Evolutionary conservation across 768 basidiomycete genomes (phyloP).

Genomic region (Xerocomellus intermedius): DNA sequence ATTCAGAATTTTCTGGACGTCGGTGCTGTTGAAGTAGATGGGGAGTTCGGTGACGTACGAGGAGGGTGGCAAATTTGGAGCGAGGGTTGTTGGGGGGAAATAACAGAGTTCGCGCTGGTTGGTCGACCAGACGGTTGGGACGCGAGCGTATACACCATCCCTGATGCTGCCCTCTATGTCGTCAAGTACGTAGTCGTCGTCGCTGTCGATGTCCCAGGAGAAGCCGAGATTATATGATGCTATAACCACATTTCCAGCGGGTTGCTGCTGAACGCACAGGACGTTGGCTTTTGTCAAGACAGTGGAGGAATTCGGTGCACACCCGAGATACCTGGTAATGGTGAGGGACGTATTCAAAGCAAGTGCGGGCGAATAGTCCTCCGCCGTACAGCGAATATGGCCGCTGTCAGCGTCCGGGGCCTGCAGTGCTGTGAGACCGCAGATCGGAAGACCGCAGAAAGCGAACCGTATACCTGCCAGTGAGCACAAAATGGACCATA

Average conservation of each 20-base stretch:
- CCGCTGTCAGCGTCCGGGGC: no score
- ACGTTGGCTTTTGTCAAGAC: background rate
- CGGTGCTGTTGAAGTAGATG: constrained; percentile 2
- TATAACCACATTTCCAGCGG: constrained; percentile 1
- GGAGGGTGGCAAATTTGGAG: constrained; percentile 3
- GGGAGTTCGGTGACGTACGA: constrained; percentile 1
- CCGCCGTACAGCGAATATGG: no score
- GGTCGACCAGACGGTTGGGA: constrained; percentile 12
- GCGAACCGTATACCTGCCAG: no score
- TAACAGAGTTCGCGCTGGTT: constrained; percentile 12
- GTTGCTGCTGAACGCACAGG: constrained; percentile 4
- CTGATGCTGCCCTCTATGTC: constrained; percentile 11
- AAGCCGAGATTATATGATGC: constrained; percentile 8
- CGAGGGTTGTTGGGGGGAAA: constrained; percentile 12
- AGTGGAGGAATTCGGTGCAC: constrained; percentile 6
- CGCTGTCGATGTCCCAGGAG: constrained; percentile 8
- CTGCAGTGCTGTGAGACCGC: no score
- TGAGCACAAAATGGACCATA: no score
- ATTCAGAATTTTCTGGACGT: background rate
- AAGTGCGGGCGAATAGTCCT: constrained; percentile 11
- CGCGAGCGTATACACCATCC: constrained; percentile 8
- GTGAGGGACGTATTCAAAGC: constrained; percentile 8
- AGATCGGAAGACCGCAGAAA: no score
- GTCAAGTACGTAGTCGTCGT: constrained; percentile 9
- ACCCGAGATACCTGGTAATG: constrained; percentile 7